Evolutionary conservation across 495 filamentous ascomycete genomes (phyloP), one percentile per base, ranked within the genome.

Genomic region (Aspergillus biplanus): DNA sequence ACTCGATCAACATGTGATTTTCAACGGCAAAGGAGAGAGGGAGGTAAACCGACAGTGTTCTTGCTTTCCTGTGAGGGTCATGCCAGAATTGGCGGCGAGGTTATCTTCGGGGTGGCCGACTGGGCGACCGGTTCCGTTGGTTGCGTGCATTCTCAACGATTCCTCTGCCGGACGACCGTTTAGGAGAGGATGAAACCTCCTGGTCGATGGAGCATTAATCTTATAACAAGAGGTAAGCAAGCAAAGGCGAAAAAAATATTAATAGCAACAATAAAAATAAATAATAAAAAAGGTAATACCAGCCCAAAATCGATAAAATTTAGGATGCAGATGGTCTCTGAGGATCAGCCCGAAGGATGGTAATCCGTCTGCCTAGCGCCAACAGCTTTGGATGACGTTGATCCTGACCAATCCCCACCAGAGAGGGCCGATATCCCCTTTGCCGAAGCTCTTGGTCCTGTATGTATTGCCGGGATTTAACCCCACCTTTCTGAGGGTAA

Each of bases 11-110:
- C 21, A 27, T 2, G 21, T 27, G 21, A 27, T 27, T 27, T 27
- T 27, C 21, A 2, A 2, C 21, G 21, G 21, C 21, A 27, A 50
- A 37, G 33, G 12, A 18, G 53, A 49, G 37, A 52, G 33, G n/a
- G 33, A 13, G 11, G 42, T 16, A 21, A 9, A 56, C 88, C 61
- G 75, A 97, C 93, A 99, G 73, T 99, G 96, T 75, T 99, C 95
- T 84, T 99, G 96, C 77, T 97, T 98, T 60, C 95, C 95, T 3
- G 93, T 97, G 65, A 99, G 77, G 62, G 89, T 80, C 21, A 86
- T 81, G 21, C 80, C 76, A 7, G 80, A 78, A 27, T 82, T 78
- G 54, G 79, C 73, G 9, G 71, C 33, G 33, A 37, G 59, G 59
- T 52, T 47, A 33, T 52, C 53, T 5, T 48, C 27, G 4, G 48